Conservation (phyloP, 257 asterid genomes). For the Verbascum thapsus region DNA sequence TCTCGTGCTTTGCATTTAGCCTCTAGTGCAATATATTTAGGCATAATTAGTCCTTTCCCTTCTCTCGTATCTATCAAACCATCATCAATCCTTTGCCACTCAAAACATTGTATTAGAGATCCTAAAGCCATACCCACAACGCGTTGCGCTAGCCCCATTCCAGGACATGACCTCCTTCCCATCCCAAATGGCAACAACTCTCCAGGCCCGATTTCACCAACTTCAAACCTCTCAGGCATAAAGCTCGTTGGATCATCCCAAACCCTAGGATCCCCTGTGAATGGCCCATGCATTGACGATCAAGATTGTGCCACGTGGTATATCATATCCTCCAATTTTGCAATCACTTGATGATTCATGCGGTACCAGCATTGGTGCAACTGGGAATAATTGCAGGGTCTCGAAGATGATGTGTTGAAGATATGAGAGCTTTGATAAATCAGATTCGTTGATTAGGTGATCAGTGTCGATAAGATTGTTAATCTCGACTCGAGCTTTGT, state of each 20-base stretch:
- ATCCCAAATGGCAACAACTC: slow-evolving; percentile 29
- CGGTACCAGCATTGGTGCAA: slow-evolving; percentile 22
- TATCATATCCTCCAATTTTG: slow-evolving; percentile 24
- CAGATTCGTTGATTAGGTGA: slow-evolving; percentile 23
- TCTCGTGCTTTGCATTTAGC: slow-evolving; percentile 14
- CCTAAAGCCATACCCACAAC: slow-evolving; percentile 26
- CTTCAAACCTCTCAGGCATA: slow-evolving; percentile 31
- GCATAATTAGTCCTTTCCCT: background rate
- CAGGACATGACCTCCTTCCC: slow-evolving; percentile 32
- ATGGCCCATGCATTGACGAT: slow-evolving; percentile 28
- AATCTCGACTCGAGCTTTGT: slow-evolving; percentile 19
- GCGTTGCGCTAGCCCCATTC: slow-evolving; percentile 17
- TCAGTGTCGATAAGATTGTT: slow-evolving; percentile 3
- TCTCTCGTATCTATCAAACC: background rate
- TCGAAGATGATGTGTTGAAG: slow-evolving; percentile 24
- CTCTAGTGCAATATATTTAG: background rate
- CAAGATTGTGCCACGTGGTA: slow-evolving; percentile 26
- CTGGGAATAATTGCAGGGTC: slow-evolving; percentile 25
- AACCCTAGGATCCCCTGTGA: slow-evolving; percentile 26
- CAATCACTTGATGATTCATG: slow-evolving; percentile 28
- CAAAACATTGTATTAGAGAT: slow-evolving; percentile 32
- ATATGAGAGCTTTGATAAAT: slow-evolving; percentile 25
- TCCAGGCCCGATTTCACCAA: slow-evolving; percentile 1
- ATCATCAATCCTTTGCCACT: slow-evolving; percentile 18
- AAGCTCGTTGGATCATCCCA: slow-evolving; percentile 23